A percentile compares a stretch with the other conserved stretches of the same genome.
phyloP scores from a whole-genome alignment of 1,284 basidiomycete genomes.

The Puccinia triticina region DNA sequence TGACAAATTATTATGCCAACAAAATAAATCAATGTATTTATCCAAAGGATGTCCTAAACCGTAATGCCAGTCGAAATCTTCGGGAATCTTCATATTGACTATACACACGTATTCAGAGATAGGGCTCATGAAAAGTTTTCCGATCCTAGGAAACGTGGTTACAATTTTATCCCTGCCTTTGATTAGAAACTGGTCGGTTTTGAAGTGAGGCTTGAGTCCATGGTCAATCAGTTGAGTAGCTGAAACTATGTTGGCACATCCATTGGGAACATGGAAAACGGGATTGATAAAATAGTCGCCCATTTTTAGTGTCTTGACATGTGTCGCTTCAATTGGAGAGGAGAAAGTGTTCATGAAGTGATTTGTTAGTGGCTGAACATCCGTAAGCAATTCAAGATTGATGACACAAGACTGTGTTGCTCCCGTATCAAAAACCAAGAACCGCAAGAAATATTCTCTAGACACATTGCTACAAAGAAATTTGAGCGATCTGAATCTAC shows the following conservation, averaged over 20 bases:
- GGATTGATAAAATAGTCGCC: background rate
- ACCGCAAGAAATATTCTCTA: background rate
- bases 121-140: background rate
- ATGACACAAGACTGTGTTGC: constrained; percentile 3
- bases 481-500: background rate
- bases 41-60: constrained; percentile 23
- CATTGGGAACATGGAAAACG: constrained; percentile 21
- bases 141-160: background rate
- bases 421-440: background rate
- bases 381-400: background rate
- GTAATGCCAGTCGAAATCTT: no score
- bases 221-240: no score
- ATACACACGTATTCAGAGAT: background rate
- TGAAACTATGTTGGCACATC: constrained; percentile 4
- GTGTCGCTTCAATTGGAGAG: background rate
- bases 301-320: constrained; percentile 9
- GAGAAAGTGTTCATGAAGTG: constrained; percentile 4
- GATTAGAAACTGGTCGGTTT: background rate
- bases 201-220: constrained; percentile 1
- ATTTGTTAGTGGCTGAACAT: background rate
- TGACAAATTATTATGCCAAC: background rate
- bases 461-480: background rate
- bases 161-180: background rate
- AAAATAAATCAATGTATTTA: background rate
- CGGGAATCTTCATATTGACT: no score